A percentile compares a stretch with the other conserved stretches of the same genome.
These are phyloP conservation scores for Aureoboletus auriporus DNA, from an alignment of 768 basidiomycete species.

Conservation along the genomic window DNA sequence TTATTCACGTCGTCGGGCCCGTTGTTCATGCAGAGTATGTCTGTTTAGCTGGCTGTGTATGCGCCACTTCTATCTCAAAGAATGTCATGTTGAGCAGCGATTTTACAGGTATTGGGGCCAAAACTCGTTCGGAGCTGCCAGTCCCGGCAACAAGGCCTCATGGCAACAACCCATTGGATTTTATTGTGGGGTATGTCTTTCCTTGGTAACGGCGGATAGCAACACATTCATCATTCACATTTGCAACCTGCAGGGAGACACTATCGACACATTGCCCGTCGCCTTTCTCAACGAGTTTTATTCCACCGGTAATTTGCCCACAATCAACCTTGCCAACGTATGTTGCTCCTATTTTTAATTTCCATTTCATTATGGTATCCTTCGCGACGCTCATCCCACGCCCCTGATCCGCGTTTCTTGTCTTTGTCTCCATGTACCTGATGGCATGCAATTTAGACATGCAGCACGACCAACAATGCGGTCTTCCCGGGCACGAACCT, in stretches of 20 bases:
- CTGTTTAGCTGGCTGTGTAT: conserved; percentile 24
- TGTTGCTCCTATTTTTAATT: conserved; percentile 5
- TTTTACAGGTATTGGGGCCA: conserved; percentile 33
- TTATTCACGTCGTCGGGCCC: neutral
- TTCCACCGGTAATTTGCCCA: conserved; percentile 52
- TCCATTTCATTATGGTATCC: neutral
- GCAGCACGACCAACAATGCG: conserved; percentile 51
- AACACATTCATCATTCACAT: neutral
- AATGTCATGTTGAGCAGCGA: neutral
- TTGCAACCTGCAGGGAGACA: conserved; percentile 39
- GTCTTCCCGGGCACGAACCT: conserved; percentile 61
- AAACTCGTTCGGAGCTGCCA: conserved; percentile 32
- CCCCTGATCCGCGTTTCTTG: neutral
- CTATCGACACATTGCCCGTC: conserved; percentile 56
- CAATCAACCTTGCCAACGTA: conserved; percentile 60
- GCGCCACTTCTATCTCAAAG: neutral
- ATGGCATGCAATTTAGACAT: conserved; percentile 42
- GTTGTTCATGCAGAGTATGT: neutral
- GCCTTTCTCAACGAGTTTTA: conserved; percentile 63
- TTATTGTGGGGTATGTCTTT: conserved; percentile 26
- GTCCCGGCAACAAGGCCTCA: conserved; percentile 18
- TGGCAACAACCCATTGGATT: conserved; percentile 31
- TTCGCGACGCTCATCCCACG: neutral
- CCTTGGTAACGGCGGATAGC: neutral
- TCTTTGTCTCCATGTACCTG: neutral